phyloP scores from a whole-genome alignment of 352 stramenopile genomes.

The Globisporangium emineosum region DNA sequence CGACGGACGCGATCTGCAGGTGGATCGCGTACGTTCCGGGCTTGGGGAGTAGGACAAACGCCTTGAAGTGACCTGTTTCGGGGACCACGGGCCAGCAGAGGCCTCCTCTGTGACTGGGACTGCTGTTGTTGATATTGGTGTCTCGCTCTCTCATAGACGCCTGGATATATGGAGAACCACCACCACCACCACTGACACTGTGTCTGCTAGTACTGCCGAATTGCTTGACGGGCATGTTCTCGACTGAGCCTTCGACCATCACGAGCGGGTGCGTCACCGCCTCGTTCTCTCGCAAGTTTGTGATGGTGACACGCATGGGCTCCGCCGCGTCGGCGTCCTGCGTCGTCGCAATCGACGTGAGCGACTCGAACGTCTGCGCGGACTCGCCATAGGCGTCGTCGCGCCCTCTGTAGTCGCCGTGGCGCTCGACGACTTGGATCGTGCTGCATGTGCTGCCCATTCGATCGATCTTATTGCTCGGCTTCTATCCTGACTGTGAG shows the following conservation, averaged over 20 bases:
- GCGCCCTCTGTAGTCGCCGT: neutral
- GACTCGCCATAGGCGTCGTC: neutral
- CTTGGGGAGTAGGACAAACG: conserved; percentile 50
- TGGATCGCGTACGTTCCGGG: conserved; percentile 34
- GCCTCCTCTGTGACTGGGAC: neutral
- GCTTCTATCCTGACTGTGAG: neutral
- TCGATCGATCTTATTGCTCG: neutral
- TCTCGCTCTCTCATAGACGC: neutral
- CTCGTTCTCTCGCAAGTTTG: conserved; percentile 85
- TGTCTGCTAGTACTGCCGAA: conserved; percentile 25
- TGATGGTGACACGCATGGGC: conserved; percentile 43
- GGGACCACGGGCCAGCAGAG: conserved; percentile 48
- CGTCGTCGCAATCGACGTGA: neutral
- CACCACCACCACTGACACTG: conserved; percentile 30
- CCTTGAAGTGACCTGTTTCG: conserved; percentile 49
- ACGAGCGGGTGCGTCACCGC: conserved; percentile 48
- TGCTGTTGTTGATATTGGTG: neutral
- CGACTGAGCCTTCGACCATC: conserved; percentile 45
- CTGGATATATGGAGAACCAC: conserved; percentile 17
- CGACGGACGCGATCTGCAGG: conserved; percentile 16
- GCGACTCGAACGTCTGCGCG: conserved; percentile 7
- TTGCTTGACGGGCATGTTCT: conserved; percentile 12
- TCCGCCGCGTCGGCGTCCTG: neutral
- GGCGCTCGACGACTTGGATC: conserved; percentile 11
- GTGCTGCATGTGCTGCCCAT: conserved; percentile 17